Evolutionary conservation across 345 rosid genomes (phyloP), one percentile per base, ranked within the genome.

Genomic region (Anacardium occidentale): DNA sequence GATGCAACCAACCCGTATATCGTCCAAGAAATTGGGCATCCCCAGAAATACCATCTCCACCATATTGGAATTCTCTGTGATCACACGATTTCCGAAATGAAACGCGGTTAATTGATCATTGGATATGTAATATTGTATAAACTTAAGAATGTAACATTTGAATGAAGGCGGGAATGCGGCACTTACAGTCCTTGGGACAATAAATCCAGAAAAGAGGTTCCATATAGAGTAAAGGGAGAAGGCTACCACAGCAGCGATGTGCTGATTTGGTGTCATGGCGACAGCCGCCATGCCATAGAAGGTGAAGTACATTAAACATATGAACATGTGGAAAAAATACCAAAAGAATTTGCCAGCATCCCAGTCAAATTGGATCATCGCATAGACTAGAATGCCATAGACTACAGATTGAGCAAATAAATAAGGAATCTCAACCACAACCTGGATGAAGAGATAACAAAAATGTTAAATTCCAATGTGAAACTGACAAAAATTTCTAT

Each of bases 11-110:
- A 65, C 32, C 93, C 90, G 34, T 86, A 85, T 55, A 86, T 18
- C 14, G 84, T 83, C 90, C 90, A 89, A 20, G 89, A 42, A 15
- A 86, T 58, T 0, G 89, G 93, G 64, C 81, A 75, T 9, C 37
- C 52, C 90, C 93, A 86, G 62, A 64, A 86, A 75, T 86, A 85
- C 90, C 90, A 86, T 79, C 89, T 86, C 90, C 90, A 89, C 93
- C 90, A 86, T 7, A 76, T 21, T 1, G 89, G 90, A 45, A 85
- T 72, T 71, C 86, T 86, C 93, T 89, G 87, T 68, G 26, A 64
- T 25, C 59, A 5, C 75, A 69, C 10, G 21, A 44, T 51, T 63
- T 58, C 10, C 7, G 26, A 48, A 47, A 14, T 10, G 11, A 15
- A 14, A 47, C n/a, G 3, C 6, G 5, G 5, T 34, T 34, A 57